Conservation (phyloP, 1,139 yeast species). For the Pichia inconspicua region DNA sequence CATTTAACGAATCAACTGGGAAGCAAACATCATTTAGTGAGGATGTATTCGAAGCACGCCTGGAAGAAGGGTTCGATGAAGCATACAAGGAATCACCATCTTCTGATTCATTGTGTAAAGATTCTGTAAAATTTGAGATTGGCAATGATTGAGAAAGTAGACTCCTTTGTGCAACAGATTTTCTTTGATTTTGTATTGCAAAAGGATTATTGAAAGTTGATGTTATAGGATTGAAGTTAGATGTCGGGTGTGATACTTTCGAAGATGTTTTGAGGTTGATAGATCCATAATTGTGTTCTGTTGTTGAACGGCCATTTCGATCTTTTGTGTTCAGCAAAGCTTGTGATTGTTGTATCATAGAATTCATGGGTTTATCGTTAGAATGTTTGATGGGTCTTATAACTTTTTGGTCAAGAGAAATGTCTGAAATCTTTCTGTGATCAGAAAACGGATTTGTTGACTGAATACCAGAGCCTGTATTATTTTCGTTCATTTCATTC, state of each 20-base stretch:
- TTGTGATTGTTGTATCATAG: slow-evolving; percentile 9
- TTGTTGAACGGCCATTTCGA: slow-evolving; percentile 1
- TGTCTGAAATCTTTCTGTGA: slow-evolving; percentile 15
- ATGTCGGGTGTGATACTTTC: not conserved
- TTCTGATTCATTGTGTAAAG: not conserved
- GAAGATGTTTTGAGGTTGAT: not conserved
- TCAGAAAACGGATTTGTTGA: slow-evolving; percentile 16
- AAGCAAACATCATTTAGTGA: slow-evolving; percentile 86
- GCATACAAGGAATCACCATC: slow-evolving; percentile 13
- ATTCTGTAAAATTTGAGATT: slow-evolving; percentile 5
- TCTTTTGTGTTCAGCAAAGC: slow-evolving; percentile 5
- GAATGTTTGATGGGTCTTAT: slow-evolving; percentile 3
- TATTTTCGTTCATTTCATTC: slow-evolving; percentile 19
- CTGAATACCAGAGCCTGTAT: not conserved
- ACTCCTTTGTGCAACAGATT: slow-evolving; percentile 2
- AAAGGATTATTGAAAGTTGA: slow-evolving; percentile 1
- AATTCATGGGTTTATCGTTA: slow-evolving; percentile 1
- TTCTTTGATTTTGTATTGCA: not conserved
- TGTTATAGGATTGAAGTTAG: not conserved
- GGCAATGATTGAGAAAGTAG: slow-evolving; percentile 12
- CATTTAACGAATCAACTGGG: slow-evolving; percentile 51
- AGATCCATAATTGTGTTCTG: slow-evolving; percentile 6
- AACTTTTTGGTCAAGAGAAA: slow-evolving; percentile 9
- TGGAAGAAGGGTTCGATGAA: slow-evolving; percentile 61
- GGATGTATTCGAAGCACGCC: slow-evolving; percentile 61